Evolutionary conservation across 345 rosid species (phyloP), one percentile per base, ranked within the genome.

Genomic region (Rhizophora mangle): DNA sequence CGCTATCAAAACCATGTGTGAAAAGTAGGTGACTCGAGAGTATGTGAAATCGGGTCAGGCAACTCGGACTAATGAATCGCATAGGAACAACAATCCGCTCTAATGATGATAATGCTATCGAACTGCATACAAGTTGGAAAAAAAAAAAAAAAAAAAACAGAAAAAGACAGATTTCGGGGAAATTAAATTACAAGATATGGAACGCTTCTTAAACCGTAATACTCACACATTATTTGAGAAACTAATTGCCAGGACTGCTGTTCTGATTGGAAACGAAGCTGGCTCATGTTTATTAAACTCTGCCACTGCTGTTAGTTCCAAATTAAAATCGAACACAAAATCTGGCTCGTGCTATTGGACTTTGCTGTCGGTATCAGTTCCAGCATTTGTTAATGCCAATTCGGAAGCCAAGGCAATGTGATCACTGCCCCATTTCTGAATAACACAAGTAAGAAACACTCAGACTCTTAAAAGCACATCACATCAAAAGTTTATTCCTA

Each of bases 371-470:
- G 65, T 62, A 57, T 72, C 62, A 8, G 69, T 26, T 6, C 34
- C 68, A 37, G 56, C 78, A 61, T 74, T 65, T 26, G 81, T 51
- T 43, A 95, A 82, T 7, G 85, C 96, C 79, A 92, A 76, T 74
- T 95, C 96, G 31, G 96, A 85, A 74, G 85, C 98, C 74, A 95
- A 76, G 19, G 99, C 96, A 66, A 90, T 82, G 77, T 92, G 99
- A 80, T 95, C 98, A 30, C 98, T 95, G 8, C 99, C 94, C 99
- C 99, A 92, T 90, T 88, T 95, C 98, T 92, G 88, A 39, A 73
- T 54, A 71, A 62, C 62, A 63, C 18, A 43, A 43, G 3, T 13
- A 43, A 43, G 49, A 43, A 18, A 13, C 20, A 18, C 8, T 63
- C 15, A 32, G 57, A 62, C 21, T 3, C 39, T 29, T 26, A 36